These are phyloP conservation scores for Rachicladosporium sp. DNA, from an alignment of 2,329 filamentous ascomycete genomes.

Conservation along the genomic window DNA sequence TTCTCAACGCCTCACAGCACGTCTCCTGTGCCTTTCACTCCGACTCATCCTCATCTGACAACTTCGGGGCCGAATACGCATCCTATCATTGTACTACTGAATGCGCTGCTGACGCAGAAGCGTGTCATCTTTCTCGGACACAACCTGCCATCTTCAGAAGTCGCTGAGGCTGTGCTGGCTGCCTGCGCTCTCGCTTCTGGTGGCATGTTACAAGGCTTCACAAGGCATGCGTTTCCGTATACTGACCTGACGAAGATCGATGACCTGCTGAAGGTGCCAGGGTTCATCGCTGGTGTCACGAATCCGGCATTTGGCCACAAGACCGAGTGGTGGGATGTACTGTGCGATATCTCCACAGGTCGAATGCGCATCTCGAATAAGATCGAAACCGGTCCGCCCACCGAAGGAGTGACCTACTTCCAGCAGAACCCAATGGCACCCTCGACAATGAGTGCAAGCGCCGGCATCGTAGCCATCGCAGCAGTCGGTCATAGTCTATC, in stretches of 20 bases:
- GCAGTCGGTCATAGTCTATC: conserved; percentile 23
- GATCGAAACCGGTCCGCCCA: conserved; percentile 68
- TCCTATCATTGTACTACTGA: conserved; percentile 86
- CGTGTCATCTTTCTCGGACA: conserved; percentile 91
- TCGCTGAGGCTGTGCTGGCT: conserved; percentile 95
- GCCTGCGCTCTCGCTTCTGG: conserved; percentile 89
- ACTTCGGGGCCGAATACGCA: conserved; percentile 84
- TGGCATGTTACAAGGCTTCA: conserved; percentile 85
- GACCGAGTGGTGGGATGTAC: conserved; percentile 94
- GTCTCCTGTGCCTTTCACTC: conserved; percentile 64
- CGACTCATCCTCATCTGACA: conserved; percentile 80
- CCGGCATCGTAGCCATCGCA: conserved; percentile 18
- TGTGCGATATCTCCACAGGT: conserved; percentile 85
- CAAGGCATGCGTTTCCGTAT: conserved; percentile 91
- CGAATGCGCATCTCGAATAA: conserved; percentile 87
- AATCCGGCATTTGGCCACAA: conserved; percentile 94
- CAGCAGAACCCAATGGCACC: conserved; percentile 43
- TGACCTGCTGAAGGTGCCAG: conserved; percentile 86
- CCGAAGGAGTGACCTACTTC: conserved; percentile 78
- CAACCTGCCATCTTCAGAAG: conserved; percentile 87
- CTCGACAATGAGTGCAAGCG: conserved; percentile 2
- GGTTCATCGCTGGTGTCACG: conserved; percentile 94
- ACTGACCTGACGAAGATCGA: conserved; percentile 97
- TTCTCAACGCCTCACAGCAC: conserved; percentile 77
- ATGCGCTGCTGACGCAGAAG: conserved; percentile 91